Conservation (phyloP, 164 flowering plant genomes). For the Vitis rupestris region DNA sequence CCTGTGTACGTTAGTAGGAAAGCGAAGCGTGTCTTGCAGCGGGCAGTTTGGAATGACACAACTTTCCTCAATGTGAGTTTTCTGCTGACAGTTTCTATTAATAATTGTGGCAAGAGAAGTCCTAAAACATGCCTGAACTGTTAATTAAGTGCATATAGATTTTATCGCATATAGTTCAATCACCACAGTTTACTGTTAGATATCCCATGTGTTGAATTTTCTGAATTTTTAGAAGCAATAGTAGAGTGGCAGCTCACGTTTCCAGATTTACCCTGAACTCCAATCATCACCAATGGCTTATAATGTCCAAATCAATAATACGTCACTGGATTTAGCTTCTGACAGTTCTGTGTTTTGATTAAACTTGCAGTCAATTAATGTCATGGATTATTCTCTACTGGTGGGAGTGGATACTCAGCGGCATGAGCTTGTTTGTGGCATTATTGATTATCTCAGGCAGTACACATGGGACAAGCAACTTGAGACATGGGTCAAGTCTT, state of each 20-base stretch:
- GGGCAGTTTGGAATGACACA: conserved; percentile 96
- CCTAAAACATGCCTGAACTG: too few relatives aligned
- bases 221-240: too few relatives aligned
- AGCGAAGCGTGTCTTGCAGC: conserved; percentile 60
- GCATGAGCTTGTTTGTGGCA: conserved; percentile 81
- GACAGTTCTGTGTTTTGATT: conserved; percentile 5
- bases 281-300: too few relatives aligned
- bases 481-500: conserved; percentile 88
- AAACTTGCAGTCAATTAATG: conserved; percentile 72
- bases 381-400: conserved; percentile 95
- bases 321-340: neutral
- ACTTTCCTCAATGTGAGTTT: conserved; percentile 83
- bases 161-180: too few relatives aligned
- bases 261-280: too few relatives aligned
- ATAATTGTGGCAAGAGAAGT: neutral
- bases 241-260: too few relatives aligned
- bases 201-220: neutral
- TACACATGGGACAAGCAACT: conserved; percentile 97
- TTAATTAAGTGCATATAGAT: too few relatives aligned
- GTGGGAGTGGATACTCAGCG: conserved; percentile 76
- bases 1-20: conserved; percentile 70
- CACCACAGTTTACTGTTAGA: too few relatives aligned
- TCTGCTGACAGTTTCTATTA: neutral
- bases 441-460: conserved; percentile 89
- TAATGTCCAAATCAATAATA: too few relatives aligned